Conservation (phyloP, 2,329 filamentous ascomycete genomes). For the Penicillium sp. region DNA sequence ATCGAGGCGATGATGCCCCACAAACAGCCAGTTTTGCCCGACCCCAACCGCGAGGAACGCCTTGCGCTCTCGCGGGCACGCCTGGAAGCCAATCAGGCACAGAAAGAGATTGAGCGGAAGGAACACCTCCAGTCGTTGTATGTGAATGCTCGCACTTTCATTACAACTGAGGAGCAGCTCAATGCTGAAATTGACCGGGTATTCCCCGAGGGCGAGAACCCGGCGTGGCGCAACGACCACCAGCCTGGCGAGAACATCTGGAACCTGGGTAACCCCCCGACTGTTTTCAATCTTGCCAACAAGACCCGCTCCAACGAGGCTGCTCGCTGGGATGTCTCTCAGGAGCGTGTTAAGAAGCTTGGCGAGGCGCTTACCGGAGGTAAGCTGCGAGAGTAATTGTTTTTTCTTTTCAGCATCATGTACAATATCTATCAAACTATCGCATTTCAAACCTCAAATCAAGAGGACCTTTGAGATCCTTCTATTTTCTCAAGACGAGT, state of each 20-base stretch:
- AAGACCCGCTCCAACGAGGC: slow-evolving; percentile 32
- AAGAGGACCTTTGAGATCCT: not conserved
- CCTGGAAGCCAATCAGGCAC: slow-evolving; percentile 44
- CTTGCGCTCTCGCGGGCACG: slow-evolving; percentile 44
- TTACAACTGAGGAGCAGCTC: slow-evolving; percentile 76
- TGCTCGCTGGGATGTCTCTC: slow-evolving; percentile 45
- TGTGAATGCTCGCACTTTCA: slow-evolving; percentile 82
- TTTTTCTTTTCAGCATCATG: slow-evolving; percentile 13
- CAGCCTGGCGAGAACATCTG: slow-evolving; percentile 50
- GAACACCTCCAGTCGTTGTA: slow-evolving; percentile 83
- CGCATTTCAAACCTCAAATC: slow-evolving; percentile 14
- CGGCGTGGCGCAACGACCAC: slow-evolving; percentile 43
- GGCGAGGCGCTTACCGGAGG: slow-evolving; percentile 67
- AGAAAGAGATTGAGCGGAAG: slow-evolving; percentile 59
- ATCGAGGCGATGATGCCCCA: slow-evolving; percentile 50
- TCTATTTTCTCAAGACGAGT: not conserved
- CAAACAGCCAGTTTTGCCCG: slow-evolving; percentile 54
- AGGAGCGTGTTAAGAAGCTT: slow-evolving; percentile 61
- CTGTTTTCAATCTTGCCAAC: slow-evolving; percentile 31
- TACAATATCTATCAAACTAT: slow-evolving; percentile 25
- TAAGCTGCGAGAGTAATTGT: slow-evolving; percentile 48
- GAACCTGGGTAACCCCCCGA: slow-evolving; percentile 49
- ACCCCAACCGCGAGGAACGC: slow-evolving; percentile 61
- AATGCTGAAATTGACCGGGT: slow-evolving; percentile 67
- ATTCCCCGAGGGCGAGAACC: slow-evolving; percentile 63